A percentile compares a stretch with the other conserved stretches of the same genome.
These are phyloP conservation scores for Lachnellula hyalina DNA, from an alignment of 2,329 filamentous ascomycete genomes.

Conservation along the genomic window DNA sequence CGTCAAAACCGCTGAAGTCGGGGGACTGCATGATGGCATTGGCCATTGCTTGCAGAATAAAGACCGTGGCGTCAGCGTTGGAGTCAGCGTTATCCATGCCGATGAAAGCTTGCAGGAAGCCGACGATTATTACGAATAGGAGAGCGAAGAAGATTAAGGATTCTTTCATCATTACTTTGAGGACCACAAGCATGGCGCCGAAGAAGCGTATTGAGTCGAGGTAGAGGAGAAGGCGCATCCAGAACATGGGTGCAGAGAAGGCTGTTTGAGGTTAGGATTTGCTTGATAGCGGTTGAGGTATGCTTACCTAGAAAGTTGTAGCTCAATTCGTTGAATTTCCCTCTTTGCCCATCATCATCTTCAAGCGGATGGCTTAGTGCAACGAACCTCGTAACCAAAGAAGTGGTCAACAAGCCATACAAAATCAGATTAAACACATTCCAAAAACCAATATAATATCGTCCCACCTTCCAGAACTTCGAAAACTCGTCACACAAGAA, in stretches of 20 bases:
- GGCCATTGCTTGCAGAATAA: conserved; percentile 76
- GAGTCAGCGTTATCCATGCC: conserved; percentile 82
- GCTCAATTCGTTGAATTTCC: conserved; percentile 69
- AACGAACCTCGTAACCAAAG: conserved; percentile 72
- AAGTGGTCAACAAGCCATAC: conserved; percentile 73
- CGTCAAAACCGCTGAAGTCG: conserved; percentile 82
- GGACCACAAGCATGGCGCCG: conserved; percentile 93
- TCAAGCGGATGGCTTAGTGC: conserved; percentile 59
- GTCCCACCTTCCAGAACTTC: conserved; percentile 93
- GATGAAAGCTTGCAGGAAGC: conserved; percentile 90
- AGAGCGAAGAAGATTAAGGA: conserved; percentile 95
- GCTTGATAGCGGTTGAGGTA: not conserved
- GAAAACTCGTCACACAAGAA: conserved; percentile 82
- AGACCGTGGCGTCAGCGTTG: conserved; percentile 60
- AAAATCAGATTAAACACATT: conserved; percentile 87
- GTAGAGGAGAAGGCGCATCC: conserved; percentile 86
- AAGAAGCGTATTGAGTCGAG: conserved; percentile 94
- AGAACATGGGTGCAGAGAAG: conserved; percentile 94
- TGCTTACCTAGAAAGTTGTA: conserved; percentile 74
- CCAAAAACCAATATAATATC: conserved; percentile 92
- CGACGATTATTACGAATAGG: conserved; percentile 74
- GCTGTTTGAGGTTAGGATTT: conserved; percentile 39
- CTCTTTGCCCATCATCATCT: conserved; percentile 44
- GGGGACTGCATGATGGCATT: conserved; percentile 90
- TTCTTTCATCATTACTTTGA: conserved; percentile 93